These are phyloP conservation scores for Mortierella hygrophila DNA, from an alignment of 192 early-diverging fungal genomes.

Conservation along the genomic window DNA sequence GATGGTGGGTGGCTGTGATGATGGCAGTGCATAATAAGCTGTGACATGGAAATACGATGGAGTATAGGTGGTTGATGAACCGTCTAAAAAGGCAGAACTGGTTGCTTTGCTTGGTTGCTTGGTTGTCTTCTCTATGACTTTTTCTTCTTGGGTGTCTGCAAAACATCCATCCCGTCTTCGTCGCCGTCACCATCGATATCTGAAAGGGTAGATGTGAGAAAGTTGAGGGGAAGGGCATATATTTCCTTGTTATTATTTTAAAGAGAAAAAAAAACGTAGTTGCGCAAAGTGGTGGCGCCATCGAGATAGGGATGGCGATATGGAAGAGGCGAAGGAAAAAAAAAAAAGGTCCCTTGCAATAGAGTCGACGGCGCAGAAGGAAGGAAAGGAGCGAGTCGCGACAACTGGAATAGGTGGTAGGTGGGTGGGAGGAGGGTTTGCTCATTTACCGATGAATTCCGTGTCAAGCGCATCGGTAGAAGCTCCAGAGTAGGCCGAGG, in stretches of 20 bases:
- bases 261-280: background rate
- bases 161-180: slow-evolving; percentile 43
- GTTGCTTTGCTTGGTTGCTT: too few species aligned
- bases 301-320: background rate
- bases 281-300: background rate
- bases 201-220: background rate
- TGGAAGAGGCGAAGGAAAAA: too few species aligned
- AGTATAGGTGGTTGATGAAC: too few species aligned
- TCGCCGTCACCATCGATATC: slow-evolving; percentile 55
- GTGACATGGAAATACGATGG: too few species aligned
- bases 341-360: background rate
- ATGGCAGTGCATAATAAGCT: too few species aligned
- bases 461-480: slow-evolving; percentile 35
- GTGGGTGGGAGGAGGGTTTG: background rate
- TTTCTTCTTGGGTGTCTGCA: slow-evolving; percentile 51
- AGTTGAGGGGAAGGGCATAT: background rate
- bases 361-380: background rate
- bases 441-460: slow-evolving; percentile 47
- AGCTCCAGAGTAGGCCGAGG: slow-evolving; percentile 32
- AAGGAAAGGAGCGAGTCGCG: background rate
- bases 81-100: too few species aligned
- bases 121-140: slow-evolving; percentile 12
- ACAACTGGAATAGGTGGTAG: background rate
- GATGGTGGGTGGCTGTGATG: too few species aligned
- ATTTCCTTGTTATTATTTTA: background rate